phyloP scores from a whole-genome alignment of 345 rosid genomes.

The Salix arbutifolia region DNA sequence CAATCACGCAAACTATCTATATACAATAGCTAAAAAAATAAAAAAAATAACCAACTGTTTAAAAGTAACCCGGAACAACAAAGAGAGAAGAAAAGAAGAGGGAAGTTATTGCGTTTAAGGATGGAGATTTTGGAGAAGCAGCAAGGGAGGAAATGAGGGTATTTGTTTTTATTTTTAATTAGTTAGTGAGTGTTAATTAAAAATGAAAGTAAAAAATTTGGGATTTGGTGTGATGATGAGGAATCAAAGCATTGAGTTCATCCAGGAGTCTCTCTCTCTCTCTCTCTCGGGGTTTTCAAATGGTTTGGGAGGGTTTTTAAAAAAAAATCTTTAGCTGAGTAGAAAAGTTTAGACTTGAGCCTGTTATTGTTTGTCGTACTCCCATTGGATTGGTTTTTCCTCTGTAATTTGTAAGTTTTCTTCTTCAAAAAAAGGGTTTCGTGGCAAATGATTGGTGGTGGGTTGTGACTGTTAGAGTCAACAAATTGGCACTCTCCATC shows the following conservation, averaged over 20 bases:
- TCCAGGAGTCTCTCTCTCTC: conserved; percentile 48
- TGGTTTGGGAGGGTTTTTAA: conserved; percentile 57
- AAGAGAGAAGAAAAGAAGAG: conserved; percentile 1
- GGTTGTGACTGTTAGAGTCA: conserved; percentile 34
- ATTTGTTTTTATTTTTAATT: not conserved
- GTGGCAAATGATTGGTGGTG: conserved; percentile 42
- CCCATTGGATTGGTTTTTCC: not conserved
- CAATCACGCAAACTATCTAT: conserved; percentile 37
- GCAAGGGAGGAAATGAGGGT: conserved; percentile 21
- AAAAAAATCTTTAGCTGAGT: not conserved
- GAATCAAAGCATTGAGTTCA: conserved; percentile 63
- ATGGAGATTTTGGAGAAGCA: conserved; percentile 10
- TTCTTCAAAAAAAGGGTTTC: not conserved
- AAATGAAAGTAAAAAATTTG: conserved; percentile 15
- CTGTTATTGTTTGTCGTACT: not conserved
- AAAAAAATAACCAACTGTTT: not conserved
- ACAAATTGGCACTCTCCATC: conserved; percentile 33
- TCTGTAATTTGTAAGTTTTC: too few relatives aligned
- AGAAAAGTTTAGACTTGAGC: conserved; percentile 14
- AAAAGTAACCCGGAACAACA: not conserved
- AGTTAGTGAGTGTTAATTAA: not conserved
- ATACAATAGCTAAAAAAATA: not conserved
- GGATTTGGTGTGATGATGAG: conserved; percentile 56
- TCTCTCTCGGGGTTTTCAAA: conserved; percentile 84
- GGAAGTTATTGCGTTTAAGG: not conserved